phyloP scores from a whole-genome alignment of 2,329 filamentous ascomycete species.

The Penicillium polonicum region DNA sequence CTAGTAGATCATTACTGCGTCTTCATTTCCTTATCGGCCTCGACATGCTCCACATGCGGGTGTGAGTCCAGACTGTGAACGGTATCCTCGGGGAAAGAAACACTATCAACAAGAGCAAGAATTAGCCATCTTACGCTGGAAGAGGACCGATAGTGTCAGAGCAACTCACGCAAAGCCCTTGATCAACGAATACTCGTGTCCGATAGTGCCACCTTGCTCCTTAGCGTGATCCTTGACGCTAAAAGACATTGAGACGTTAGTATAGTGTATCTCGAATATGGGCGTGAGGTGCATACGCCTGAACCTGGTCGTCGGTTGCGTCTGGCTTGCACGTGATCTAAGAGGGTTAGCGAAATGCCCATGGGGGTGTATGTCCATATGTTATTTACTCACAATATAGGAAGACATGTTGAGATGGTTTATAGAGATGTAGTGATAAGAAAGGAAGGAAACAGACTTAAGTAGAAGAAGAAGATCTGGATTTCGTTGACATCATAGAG shows the following conservation, averaged over 20 bases:
- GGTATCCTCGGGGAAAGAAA: not conserved
- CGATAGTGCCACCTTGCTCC: constrained; percentile 5
- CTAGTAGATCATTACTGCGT: not conserved
- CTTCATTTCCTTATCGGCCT: not conserved
- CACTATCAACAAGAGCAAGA: not conserved
- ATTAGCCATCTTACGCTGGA: not conserved
- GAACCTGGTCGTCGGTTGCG: not conserved
- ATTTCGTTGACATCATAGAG: constrained; percentile 11
- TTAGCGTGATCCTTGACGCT: constrained; percentile 4
- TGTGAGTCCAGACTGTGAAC: not conserved
- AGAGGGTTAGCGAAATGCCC: not conserved
- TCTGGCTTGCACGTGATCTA: constrained; percentile 8
- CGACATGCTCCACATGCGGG: constrained; percentile 4
- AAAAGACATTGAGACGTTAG: not conserved
- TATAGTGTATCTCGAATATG: not conserved
- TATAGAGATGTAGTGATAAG: not conserved
- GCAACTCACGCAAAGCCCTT: constrained; percentile 11
- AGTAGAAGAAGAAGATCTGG: not conserved
- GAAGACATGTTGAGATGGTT: constrained; percentile 1
- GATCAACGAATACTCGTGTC: constrained; percentile 8
- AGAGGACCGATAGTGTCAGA: not conserved
- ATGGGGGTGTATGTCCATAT: too few species aligned
- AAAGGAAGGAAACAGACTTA: not conserved
- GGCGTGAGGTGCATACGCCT: not conserved
- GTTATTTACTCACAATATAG: constrained; percentile 1